Evolutionary conservation across 2,329 filamentous ascomycete species (phyloP).

Genomic region (Nectriaceae sp.): DNA sequence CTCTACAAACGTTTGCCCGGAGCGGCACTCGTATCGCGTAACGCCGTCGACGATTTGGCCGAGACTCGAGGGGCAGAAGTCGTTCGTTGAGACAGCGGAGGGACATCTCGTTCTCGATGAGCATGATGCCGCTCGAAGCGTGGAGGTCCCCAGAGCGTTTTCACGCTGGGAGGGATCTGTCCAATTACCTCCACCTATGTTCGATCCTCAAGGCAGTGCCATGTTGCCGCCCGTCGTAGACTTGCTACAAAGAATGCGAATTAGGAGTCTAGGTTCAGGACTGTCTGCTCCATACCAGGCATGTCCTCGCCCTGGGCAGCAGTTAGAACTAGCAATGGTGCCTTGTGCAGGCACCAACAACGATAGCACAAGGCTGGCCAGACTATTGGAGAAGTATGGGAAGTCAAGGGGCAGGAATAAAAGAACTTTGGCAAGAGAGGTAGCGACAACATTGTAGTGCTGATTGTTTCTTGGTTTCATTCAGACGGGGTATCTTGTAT

Average conservation of each 20-base stretch:
- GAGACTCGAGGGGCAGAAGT: slow-evolving; percentile 29
- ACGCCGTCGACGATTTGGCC: slow-evolving; percentile 36
- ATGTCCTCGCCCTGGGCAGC: slow-evolving; percentile 8
- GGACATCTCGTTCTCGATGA: slow-evolving; percentile 24
- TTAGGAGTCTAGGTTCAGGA: slow-evolving; percentile 1
- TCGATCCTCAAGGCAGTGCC: slow-evolving; percentile 13
- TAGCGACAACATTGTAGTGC: slow-evolving; percentile 3
- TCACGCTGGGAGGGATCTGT: slow-evolving; percentile 23
- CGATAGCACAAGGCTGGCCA: slow-evolving; percentile 5
- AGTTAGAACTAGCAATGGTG: background rate
- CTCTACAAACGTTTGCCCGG: background rate
- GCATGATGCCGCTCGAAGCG: slow-evolving; percentile 12
- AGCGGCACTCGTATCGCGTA: slow-evolving; percentile 27
- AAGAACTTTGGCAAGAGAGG: slow-evolving; percentile 3
- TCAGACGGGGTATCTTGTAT: background rate
- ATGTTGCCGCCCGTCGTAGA: slow-evolving; percentile 17
- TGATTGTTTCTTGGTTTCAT: background rate
- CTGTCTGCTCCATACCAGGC: slow-evolving; percentile 17
- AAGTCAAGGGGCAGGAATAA: slow-evolving; percentile 6
- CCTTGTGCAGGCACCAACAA: too few species aligned
- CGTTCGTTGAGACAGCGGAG: slow-evolving; percentile 27
- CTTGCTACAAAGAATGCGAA: slow-evolving; percentile 17
- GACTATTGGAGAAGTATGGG: slow-evolving; percentile 7
- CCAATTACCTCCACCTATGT: slow-evolving; percentile 27
- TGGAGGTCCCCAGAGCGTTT: background rate